Percentiles rank a stretch among this genome's conserved stretches.
Evolutionary conservation across 192 early-diverging fungal genomes (phyloP).

Genomic region (Coemansia sp.): DNA sequence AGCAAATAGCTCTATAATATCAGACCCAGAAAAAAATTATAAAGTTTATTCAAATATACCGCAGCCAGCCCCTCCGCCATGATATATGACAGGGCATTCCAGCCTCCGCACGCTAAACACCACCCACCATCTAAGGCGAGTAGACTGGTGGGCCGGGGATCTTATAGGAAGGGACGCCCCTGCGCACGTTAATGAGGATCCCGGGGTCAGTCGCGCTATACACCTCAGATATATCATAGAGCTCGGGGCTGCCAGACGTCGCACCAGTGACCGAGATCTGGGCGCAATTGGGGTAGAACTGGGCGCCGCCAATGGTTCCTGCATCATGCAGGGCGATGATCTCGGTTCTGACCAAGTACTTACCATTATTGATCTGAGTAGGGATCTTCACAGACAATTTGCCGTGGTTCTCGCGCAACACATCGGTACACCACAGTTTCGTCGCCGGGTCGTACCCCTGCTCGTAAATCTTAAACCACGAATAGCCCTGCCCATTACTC

Average conservation of each 20-base stretch:
- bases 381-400: conserved; percentile 28
- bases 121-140: neutral
- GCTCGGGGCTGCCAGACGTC: conserved; percentile 12
- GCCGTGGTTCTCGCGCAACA: conserved; percentile 22
- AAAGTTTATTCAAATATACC: too few relatives aligned
- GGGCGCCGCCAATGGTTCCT: conserved; percentile 3
- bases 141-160: conserved; percentile 34
- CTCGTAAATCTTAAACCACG: conserved; percentile 40
- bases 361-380: conserved; percentile 22
- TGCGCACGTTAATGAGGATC: conserved; percentile 21
- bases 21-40: too few relatives aligned
- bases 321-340: conserved; percentile 30
- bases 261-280: conserved; percentile 24
- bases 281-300: conserved; percentile 36
- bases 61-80: too few relatives aligned
- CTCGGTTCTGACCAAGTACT: conserved; percentile 42
- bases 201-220: conserved; percentile 28
- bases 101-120: too few relatives aligned
- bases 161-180: conserved; percentile 10
- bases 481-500: conserved; percentile 27
- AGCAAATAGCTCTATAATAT: too few relatives aligned
- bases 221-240: conserved; percentile 17
- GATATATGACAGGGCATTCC: too few relatives aligned
- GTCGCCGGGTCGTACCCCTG: conserved; percentile 22
- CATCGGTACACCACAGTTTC: conserved; percentile 26